A percentile compares a stretch with the other conserved stretches of the same genome.
Conservation (phyloP, 2,329 filamentous ascomycete species). For the Phaeomoniella chlamydospora region DNA sequence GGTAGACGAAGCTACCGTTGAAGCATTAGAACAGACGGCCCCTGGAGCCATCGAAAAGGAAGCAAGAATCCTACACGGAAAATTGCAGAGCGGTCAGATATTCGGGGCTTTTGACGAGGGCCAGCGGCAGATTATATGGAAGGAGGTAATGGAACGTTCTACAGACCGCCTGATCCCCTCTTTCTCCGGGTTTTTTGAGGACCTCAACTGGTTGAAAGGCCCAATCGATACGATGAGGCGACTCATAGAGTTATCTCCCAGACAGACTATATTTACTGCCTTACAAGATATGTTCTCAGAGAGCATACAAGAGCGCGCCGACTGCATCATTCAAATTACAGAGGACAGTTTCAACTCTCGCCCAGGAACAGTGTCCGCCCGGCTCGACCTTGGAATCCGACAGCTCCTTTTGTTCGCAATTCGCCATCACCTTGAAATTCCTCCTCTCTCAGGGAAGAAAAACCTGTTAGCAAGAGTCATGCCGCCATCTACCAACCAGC, state of each 20-base stretch:
- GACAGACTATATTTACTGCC: slow-evolving; percentile 2
- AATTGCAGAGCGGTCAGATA: slow-evolving; percentile 16
- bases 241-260: slow-evolving; percentile 7
- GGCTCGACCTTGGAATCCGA: slow-evolving; percentile 1
- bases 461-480: slow-evolving; percentile 2
- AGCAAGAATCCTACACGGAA: slow-evolving; percentile 11
- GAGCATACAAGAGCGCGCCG: slow-evolving; percentile 1
- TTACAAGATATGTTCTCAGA: slow-evolving; percentile 1
- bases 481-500: not conserved
- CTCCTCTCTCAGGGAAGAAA: slow-evolving; percentile 2
- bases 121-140: slow-evolving; percentile 17
- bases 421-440: slow-evolving; percentile 2
- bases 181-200: slow-evolving; percentile 21
- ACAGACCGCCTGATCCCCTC: slow-evolving; percentile 17
- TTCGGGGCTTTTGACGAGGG: slow-evolving; percentile 16
- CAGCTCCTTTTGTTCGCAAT: slow-evolving; percentile 3
- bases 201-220: slow-evolving; percentile 19
- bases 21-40: slow-evolving; percentile 17
- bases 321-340: slow-evolving; percentile 1
- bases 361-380: slow-evolving; percentile 1
- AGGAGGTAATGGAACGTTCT: slow-evolving; percentile 9
- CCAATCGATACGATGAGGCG: slow-evolving; percentile 15
- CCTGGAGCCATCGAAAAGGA: slow-evolving; percentile 14
- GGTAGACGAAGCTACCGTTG: slow-evolving; percentile 16
- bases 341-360: slow-evolving; percentile 2